phyloP scores from a whole-genome alignment of 495 filamentous ascomycete genomes.

The Podospora fimiseda region DNA sequence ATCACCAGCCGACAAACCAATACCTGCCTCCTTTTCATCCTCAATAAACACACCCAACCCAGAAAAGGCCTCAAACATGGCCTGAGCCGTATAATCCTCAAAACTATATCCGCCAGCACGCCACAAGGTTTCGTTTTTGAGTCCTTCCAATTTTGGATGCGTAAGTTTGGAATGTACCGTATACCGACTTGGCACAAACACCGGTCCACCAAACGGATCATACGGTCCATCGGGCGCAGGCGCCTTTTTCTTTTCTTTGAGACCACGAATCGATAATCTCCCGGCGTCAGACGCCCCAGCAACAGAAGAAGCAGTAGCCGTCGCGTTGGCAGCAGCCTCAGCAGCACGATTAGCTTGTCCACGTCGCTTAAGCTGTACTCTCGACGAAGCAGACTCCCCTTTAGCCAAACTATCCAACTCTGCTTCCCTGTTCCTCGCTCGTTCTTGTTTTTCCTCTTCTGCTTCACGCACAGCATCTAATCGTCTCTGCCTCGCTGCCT shows the following conservation, averaged over 20 bases:
- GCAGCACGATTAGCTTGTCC: constrained; percentile 31
- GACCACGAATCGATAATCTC: constrained; percentile 62
- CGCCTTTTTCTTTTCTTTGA: constrained; percentile 53
- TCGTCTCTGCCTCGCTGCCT: constrained; percentile 53
- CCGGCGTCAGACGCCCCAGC: constrained; percentile 23
- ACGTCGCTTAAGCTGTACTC: constrained; percentile 66
- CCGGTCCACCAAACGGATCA: constrained; percentile 78
- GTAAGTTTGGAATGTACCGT: constrained; percentile 54
- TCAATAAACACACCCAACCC: constrained; percentile 76
- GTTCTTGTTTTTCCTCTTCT: constrained; percentile 47
- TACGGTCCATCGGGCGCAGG: constrained; percentile 54
- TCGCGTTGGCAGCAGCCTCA: constrained; percentile 6
- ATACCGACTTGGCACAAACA: constrained; percentile 62
- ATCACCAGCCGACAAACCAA: constrained; percentile 21
- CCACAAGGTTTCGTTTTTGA: constrained; percentile 28
- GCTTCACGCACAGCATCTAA: constrained; percentile 55
- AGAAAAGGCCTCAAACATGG: constrained; percentile 82
- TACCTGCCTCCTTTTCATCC: constrained; percentile 57
- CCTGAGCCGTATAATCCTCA: constrained; percentile 69
- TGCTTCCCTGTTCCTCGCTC: constrained; percentile 40
- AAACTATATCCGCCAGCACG: constrained; percentile 80
- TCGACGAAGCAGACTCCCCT: constrained; percentile 42
- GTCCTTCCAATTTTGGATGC: constrained; percentile 49
- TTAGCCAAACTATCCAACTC: constrained; percentile 45
- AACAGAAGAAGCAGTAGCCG: not conserved